These are phyloP conservation scores for Lachancea meyersii DNA, from an alignment of 805 yeast genomes.

Conservation along the genomic window DNA sequence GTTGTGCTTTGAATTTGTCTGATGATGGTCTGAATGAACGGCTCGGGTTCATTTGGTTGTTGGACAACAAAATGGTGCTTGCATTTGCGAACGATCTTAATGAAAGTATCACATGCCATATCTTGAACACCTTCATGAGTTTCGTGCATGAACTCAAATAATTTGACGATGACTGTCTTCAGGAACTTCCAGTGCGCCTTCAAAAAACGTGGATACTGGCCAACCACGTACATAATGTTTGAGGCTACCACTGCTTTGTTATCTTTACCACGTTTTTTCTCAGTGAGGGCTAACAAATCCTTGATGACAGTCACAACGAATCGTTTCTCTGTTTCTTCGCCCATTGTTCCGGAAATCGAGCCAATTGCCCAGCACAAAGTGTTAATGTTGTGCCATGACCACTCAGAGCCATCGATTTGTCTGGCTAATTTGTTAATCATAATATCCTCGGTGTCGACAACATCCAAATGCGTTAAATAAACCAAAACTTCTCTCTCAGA, in stretches of 20 bases:
- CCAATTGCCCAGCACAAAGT: conserved; percentile 99
- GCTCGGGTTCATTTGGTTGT: conserved; percentile 80
- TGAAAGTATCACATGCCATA: conserved; percentile 99
- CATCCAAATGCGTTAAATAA: conserved; percentile 91
- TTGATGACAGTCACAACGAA: conserved; percentile 90
- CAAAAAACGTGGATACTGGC: conserved; percentile 95
- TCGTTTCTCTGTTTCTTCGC: conserved; percentile 93
- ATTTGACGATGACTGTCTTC: conserved; percentile 90
- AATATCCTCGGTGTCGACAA: conserved; percentile 85
- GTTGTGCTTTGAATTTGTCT: conserved; percentile 78
- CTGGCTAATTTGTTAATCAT: conserved; percentile 87
- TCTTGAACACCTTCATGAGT: conserved; percentile 99
- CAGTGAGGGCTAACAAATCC: conserved; percentile 85
- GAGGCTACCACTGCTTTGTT: conserved; percentile 99
- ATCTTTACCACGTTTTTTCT: conserved; percentile 94
- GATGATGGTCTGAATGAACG: conserved; percentile 87
- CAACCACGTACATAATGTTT: conserved; percentile 99
- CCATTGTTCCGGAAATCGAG: conserved; percentile 97
- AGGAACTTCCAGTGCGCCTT: conserved; percentile 98
- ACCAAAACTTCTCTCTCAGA: conserved; percentile 94
- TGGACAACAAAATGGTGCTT: conserved; percentile 88
- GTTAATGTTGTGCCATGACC: conserved; percentile 99
- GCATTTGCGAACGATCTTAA: conserved; percentile 91
- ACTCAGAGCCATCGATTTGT: conserved; percentile 93
- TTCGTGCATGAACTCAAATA: conserved; percentile 98